Conservation (phyloP, 2,329 filamentous ascomycete species). For the Orbilia brochopaga region DNA sequence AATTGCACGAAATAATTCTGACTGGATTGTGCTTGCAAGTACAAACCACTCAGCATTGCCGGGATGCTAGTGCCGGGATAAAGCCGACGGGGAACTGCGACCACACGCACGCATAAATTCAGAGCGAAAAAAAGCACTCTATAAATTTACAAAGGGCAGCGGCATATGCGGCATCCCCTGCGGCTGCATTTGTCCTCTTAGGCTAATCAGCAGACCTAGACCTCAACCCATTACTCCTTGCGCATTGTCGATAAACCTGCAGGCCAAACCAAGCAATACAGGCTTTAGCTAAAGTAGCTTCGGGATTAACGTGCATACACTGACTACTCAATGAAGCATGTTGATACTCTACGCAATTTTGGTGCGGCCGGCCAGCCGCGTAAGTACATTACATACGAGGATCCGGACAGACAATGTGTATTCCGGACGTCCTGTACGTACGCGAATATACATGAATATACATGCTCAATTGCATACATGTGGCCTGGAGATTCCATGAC, state of each 20-base stretch:
- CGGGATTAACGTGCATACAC: not conserved
- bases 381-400: not conserved
- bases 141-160: not conserved
- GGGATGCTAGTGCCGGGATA: not conserved
- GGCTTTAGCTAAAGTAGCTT: not conserved
- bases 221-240: not conserved
- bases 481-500: slow-evolving; percentile 1
- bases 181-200: slow-evolving; percentile 21
- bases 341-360: not conserved
- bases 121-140: not conserved
- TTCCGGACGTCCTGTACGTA: not conserved
- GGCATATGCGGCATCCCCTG: slow-evolving; percentile 25
- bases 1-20: too few relatives aligned
- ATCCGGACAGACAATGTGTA: not conserved
- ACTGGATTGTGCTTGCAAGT: not conserved
- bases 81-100: not conserved
- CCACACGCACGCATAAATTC: too few relatives aligned
- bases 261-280: too few relatives aligned
- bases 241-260: not conserved
- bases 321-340: not conserved
- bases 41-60: not conserved
- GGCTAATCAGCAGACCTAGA: slow-evolving; percentile 3
- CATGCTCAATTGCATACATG: not conserved
- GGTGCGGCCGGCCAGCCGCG: too few relatives aligned
- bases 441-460: not conserved